Evolutionary conservation across 345 rosid species (phyloP), one percentile per base, ranked within the genome.

Genomic region (Garcia nutans): DNA sequence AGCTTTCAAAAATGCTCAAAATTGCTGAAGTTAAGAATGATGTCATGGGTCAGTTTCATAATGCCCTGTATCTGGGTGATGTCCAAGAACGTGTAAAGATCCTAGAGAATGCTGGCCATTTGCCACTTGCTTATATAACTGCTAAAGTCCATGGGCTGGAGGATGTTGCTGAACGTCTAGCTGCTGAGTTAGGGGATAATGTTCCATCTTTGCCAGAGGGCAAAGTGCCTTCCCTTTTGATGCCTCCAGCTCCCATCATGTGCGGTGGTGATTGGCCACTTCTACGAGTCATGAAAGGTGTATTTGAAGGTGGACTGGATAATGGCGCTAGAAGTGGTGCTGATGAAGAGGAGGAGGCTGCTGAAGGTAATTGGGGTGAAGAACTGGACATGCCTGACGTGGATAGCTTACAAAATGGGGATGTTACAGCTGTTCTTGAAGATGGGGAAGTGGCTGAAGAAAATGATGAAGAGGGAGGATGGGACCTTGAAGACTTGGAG

Each of bases 261-360:
- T 83, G 90, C 78, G 95, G 94, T 65, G 93, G 94, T 84, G 99
- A 95, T 83, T 95, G 99, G 99, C 98, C 99, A 8, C 93, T 95
- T 76, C 85, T 95, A 49, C 88, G 99, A 85, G 99, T 93, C 71
- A 81, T 91, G 91, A 90, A 86, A 86, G 99, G 99, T 56, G 88
- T 95, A 74, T 95, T 95, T 76, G 97, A 95, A 81, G 97, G 97
- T 62, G 97, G 97, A 55, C 82, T 91, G 72, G 97, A 95, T 76
- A 87, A 77, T 62, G 68, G 74, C 67, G 87, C 79, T 49, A 85
- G 82, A 77, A 91, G 80, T 70, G 89, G 77, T 60, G 91, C 50
- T 24, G 91, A 85, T 56, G 99, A 90, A 72, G 94, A 91, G 4
- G 97, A 90, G 13, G 97, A 91, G 78, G 93, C 72, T 72, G 93